Conservation (phyloP, 2,329 filamentous ascomycete species). For the Microsporum audouinii region DNA sequence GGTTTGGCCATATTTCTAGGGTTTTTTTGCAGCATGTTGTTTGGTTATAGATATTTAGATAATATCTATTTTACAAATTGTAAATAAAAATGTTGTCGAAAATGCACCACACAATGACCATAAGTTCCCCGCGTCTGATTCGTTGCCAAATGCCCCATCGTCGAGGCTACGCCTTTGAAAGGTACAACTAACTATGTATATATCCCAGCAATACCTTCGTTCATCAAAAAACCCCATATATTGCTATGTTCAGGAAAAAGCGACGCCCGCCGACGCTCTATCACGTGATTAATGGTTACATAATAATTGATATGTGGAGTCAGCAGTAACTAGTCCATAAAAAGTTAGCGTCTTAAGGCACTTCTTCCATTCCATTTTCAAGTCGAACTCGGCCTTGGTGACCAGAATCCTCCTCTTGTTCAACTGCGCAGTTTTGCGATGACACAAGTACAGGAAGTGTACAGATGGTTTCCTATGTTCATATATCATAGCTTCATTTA, state of each 20-base stretch:
- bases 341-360: neutral
- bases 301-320: neutral
- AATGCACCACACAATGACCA: neutral
- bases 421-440: neutral
- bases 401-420: neutral
- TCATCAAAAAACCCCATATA: neutral
- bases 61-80: neutral
- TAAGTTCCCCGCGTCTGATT: too few species aligned
- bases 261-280: neutral
- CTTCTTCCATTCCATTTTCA: neutral
- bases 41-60: too few species aligned
- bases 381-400: neutral
- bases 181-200: neutral
- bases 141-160: neutral
- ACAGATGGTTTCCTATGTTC: slow-evolving; percentile 2
- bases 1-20: neutral
- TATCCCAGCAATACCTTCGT: neutral
- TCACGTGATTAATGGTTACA: neutral
- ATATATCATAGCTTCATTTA: slow-evolving; percentile 1
- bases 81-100: neutral
- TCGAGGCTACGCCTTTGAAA: neutral
- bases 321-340: neutral
- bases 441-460: neutral
- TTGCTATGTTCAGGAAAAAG: neutral
- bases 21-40: neutral